phyloP scores from a whole-genome alignment of 495 filamentous ascomycete genomes.

The Tuber calosporum region DNA sequence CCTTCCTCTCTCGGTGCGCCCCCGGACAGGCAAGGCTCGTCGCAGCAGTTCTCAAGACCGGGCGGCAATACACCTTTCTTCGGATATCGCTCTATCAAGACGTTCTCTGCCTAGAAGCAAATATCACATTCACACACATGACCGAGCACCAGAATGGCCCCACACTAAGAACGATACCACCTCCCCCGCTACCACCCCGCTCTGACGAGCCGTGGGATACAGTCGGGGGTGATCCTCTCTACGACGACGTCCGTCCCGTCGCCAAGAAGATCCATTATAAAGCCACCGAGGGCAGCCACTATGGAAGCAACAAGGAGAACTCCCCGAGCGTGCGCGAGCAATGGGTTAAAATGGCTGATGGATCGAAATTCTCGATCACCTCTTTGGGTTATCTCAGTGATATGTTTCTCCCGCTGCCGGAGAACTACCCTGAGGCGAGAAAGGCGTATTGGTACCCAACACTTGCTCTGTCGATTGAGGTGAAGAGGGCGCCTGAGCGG shows the following conservation, averaged over 20 bases:
- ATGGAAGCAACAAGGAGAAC: constrained; percentile 11
- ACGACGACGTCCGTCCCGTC: constrained; percentile 8
- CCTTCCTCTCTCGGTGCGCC: constrained; percentile 63
- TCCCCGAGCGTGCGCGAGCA: constrained; percentile 27
- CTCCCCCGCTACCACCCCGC: not conserved
- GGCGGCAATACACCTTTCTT: constrained; percentile 59
- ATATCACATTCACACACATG: constrained; percentile 7
- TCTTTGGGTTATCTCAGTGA: constrained; percentile 28
- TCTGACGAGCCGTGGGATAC: not conserved
- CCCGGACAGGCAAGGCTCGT: constrained; percentile 56
- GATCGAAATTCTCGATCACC: constrained; percentile 9
- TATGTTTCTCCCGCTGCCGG: constrained; percentile 32
- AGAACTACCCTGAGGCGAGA: constrained; percentile 39
- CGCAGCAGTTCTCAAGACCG: constrained; percentile 69
- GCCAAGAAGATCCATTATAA: constrained; percentile 21
- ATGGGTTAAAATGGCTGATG: constrained; percentile 30
- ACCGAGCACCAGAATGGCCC: not conserved
- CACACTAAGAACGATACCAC: not conserved
- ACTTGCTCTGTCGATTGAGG: constrained; percentile 59
- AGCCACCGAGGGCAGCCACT: not conserved
- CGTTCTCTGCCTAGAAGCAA: constrained; percentile 9
- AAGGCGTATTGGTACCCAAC: constrained; percentile 67
- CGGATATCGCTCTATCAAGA: constrained; percentile 58
- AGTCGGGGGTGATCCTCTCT: not conserved
- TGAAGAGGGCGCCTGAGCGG: constrained; percentile 56